A percentile compares a stretch with the other conserved stretches of the same genome.
Evolutionary conservation across 441 rosid species (phyloP).

Genomic region (Gossypium lobatum): DNA sequence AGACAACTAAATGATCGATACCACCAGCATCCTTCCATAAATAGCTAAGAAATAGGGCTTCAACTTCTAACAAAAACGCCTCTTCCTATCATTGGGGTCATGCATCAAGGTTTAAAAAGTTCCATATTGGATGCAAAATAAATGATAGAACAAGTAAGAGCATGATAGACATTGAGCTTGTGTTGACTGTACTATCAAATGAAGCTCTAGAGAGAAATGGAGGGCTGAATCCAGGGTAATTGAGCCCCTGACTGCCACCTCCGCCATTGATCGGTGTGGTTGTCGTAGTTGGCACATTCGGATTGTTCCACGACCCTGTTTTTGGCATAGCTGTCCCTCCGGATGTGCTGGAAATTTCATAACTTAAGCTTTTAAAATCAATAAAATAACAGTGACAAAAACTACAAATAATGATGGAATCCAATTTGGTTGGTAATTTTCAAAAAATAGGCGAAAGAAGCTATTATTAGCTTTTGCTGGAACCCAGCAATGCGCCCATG

Average conservation of each 20-base stretch:
- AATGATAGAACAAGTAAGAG: constrained; percentile 17
- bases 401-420: background rate
- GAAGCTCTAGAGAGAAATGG: constrained; percentile 34
- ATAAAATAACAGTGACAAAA: background rate
- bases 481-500: no score
- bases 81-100: constrained; percentile 11
- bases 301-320: constrained; percentile 25
- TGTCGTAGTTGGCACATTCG: constrained; percentile 27
- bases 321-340: constrained; percentile 40
- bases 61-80: constrained; percentile 29
- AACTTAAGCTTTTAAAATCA: constrained; percentile 3
- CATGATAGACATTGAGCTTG: constrained; percentile 18
- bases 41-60: background rate
- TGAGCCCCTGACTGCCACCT: constrained; percentile 32
- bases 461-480: no score
- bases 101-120: constrained; percentile 5
- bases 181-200: background rate
- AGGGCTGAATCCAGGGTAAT: constrained; percentile 33
- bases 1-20: background rate
- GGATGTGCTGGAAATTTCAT: constrained; percentile 38
- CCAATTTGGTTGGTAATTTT: no score
- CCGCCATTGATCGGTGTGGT: constrained; percentile 29
- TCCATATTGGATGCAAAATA: constrained; percentile 9
- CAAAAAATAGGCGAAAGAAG: no score
- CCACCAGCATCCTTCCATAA: background rate